Evolutionary conservation across 2,329 filamentous ascomycete species (phyloP).

Genomic region (Paecilomyces sp.): DNA sequence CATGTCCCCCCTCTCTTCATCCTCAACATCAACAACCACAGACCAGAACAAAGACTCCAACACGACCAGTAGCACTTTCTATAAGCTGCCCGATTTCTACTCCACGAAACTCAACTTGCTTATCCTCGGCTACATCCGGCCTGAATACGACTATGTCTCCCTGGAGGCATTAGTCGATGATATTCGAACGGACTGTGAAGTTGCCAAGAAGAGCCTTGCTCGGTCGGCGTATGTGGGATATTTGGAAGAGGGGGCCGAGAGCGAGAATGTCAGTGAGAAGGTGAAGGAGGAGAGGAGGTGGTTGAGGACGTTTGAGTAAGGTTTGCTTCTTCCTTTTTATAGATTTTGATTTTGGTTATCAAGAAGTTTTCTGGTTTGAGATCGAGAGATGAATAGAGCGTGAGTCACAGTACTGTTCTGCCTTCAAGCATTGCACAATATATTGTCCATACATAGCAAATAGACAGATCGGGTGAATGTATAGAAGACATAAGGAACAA

Average conservation of each 20-base stretch:
- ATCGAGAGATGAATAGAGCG: background rate
- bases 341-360: background rate
- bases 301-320: slow-evolving; percentile 21
- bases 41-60: background rate
- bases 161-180: slow-evolving; percentile 79
- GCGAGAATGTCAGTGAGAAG: slow-evolving; percentile 20
- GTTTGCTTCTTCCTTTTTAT: background rate
- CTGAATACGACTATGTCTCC: slow-evolving; percentile 80
- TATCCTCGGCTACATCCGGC: slow-evolving; percentile 79
- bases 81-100: slow-evolving; percentile 68
- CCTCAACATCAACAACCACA: slow-evolving; percentile 24
- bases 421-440: background rate
- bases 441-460: background rate
- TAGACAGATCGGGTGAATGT: background rate
- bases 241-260: slow-evolving; percentile 31
- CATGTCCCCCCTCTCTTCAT: slow-evolving; percentile 61
- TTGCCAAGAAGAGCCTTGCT: slow-evolving; percentile 65
- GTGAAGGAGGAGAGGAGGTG: slow-evolving; percentile 24
- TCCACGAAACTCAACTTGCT: slow-evolving; percentile 69
- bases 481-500: too few species aligned
- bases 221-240: slow-evolving; percentile 53
- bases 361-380: background rate
- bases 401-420: background rate
- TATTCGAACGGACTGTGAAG: slow-evolving; percentile 81
- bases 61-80: slow-evolving; percentile 15